Percentiles rank a stretch among this genome's conserved stretches.
Conservation (phyloP, 1,284 basidiomycete species). For the Cryptococcus sp. region DNA sequence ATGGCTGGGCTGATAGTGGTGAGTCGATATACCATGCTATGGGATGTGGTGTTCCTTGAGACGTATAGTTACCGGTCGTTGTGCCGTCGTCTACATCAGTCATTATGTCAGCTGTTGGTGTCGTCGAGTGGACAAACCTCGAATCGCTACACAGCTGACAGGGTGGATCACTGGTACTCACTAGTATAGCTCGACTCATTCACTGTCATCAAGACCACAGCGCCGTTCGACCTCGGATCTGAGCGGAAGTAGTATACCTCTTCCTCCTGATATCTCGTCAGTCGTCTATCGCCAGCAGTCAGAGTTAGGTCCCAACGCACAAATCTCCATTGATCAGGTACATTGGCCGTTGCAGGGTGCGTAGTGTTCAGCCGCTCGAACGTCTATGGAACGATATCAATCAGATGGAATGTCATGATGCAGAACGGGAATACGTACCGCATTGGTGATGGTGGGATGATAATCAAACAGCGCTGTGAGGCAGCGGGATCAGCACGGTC, state of each 20-base stretch:
- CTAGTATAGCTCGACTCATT: conserved; percentile 67
- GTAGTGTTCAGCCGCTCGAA: conserved; percentile 63
- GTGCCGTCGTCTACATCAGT: conserved; percentile 32
- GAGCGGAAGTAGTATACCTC: conserved; percentile 71
- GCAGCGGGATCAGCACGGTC: neutral
- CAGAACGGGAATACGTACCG: no score
- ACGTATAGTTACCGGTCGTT: conserved; percentile 38
- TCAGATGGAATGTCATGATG: no score
- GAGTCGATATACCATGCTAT: conserved; percentile 75
- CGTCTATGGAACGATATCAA: conserved; percentile 54
- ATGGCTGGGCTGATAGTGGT: conserved; percentile 60
- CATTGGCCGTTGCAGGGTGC: conserved; percentile 66
- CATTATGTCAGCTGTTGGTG: no score
- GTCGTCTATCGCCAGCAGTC: neutral
- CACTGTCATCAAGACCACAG: conserved; percentile 66
- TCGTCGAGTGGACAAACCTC: no score
- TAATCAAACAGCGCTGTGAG: conserved; percentile 67
- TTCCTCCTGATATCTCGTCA: conserved; percentile 35
- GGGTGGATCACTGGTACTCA: conserved; percentile 37
- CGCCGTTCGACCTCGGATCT: conserved; percentile 68
- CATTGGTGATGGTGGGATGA: conserved; percentile 61
- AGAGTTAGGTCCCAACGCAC: conserved; percentile 24
- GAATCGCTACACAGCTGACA: no score
- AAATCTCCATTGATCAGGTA: conserved; percentile 65
- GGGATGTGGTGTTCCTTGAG: conserved; percentile 48